Evolutionary conservation across 2,329 filamentous ascomycete genomes (phyloP).

Genomic region (Fusarium acutatum): DNA sequence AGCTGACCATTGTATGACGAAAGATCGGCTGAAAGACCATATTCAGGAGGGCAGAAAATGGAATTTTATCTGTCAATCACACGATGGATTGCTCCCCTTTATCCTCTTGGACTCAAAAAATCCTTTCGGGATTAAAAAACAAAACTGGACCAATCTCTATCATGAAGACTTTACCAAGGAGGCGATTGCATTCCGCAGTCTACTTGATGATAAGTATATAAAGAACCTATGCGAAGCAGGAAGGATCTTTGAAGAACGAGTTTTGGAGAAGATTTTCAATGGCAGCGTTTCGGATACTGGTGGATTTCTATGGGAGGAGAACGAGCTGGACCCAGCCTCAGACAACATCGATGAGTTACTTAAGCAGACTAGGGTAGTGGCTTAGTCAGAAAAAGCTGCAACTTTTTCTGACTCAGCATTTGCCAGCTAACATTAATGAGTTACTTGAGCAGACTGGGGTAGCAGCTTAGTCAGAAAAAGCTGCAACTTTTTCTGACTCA

Average conservation of each 20-base stretch:
- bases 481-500: background rate
- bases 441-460: no score
- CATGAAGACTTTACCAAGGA: no score
- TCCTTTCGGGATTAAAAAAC: background rate
- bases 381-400: background rate
- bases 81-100: background rate
- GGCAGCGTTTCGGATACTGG: background rate
- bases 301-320: background rate
- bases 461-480: no score
- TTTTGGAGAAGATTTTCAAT: background rate
- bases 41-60: background rate
- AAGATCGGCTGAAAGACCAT: background rate
- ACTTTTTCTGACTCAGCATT: background rate
- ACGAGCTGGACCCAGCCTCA: fast-evolving
- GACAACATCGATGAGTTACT: background rate
- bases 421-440: no score
- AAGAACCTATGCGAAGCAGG: background rate
- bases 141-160: background rate
- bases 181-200: no score
- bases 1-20: background rate
- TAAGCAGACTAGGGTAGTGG: background rate
- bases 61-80: background rate
- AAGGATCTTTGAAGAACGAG: background rate
- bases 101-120: background rate
- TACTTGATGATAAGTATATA: background rate